Percentiles rank a stretch among this genome's conserved stretches.
Evolutionary conservation across 192 early-diverging fungal species (phyloP).

Genomic region (Chytriomyces sp.): DNA sequence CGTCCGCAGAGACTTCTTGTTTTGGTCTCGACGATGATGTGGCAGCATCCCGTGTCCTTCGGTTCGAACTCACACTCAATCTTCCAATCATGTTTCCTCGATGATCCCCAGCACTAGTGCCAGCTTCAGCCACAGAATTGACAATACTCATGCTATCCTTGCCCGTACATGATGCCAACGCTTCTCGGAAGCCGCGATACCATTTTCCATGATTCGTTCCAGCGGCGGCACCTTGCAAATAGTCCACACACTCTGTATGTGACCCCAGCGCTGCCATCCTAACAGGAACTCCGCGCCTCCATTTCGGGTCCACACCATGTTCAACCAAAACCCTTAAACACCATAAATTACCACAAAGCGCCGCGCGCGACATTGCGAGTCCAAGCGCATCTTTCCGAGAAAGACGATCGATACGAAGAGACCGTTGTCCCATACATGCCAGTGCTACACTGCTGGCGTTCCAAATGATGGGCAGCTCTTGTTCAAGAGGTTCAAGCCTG

Average conservation of each 20-base stretch:
- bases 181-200: neutral
- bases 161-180: neutral
- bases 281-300: neutral
- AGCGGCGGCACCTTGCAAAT: constrained; percentile 3
- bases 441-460: neutral
- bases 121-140: neutral
- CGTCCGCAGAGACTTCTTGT: no score
- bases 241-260: neutral
- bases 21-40: neutral
- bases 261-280: neutral
- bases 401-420: constrained; percentile 3
- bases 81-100: neutral
- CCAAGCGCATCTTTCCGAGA: constrained; percentile 19
- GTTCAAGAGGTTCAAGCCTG: neutral
- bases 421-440: constrained; percentile 1
- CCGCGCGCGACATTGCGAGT: constrained; percentile 18
- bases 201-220: constrained; percentile 22
- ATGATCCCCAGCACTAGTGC: neutral
- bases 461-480: constrained; percentile 3
- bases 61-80: neutral
- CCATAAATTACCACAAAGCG: constrained; percentile 11
- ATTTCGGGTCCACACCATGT: constrained; percentile 1
- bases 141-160: neutral
- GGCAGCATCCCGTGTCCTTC: neutral
- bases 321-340: constrained; percentile 15